Evolutionary conservation across 2,329 filamentous ascomycete genomes (phyloP).

Genomic region (Fusarium palustre): DNA sequence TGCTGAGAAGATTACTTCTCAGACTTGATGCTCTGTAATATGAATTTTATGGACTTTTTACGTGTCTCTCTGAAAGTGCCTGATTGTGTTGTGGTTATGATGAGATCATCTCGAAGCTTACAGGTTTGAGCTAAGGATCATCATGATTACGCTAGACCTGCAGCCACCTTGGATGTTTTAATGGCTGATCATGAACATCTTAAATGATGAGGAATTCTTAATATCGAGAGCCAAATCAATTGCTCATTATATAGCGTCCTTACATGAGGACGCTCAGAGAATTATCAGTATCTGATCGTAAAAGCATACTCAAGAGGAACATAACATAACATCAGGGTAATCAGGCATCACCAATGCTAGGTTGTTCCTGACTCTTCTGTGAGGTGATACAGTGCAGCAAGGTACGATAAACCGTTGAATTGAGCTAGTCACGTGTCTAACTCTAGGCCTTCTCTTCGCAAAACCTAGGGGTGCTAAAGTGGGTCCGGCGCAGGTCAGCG

Average conservation of each 20-base stretch:
- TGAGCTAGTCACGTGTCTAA: conserved; percentile 49
- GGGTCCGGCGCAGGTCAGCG: conserved; percentile 43
- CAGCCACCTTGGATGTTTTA: conserved; percentile 21
- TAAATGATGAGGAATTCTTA: not conserved
- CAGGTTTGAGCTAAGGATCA: not conserved
- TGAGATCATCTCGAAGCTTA: conserved; percentile 10
- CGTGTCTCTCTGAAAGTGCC: not conserved
- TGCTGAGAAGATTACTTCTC: conserved; percentile 24
- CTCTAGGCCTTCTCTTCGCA: conserved; percentile 46
- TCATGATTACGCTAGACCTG: conserved; percentile 35
- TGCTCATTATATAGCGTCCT: not conserved
- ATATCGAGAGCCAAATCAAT: not conserved
- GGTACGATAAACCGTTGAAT: conserved; percentile 7
- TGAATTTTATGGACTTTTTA: conserved; percentile 27
- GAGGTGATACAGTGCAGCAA: not conserved
- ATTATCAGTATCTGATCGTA: not conserved
- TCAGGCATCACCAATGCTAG: not conserved
- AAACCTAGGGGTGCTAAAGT: conserved; percentile 46
- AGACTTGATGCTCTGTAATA: conserved; percentile 43
- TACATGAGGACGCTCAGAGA: no score
- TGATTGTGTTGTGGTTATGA: conserved; percentile 4
- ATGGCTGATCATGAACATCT: not conserved
- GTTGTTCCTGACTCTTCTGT: not conserved
- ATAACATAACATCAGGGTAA: not conserved
- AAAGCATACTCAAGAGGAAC: not conserved